phyloP scores from a whole-genome alignment of 2,329 filamentous ascomycete genomes.

The Thyridium curvatum region DNA sequence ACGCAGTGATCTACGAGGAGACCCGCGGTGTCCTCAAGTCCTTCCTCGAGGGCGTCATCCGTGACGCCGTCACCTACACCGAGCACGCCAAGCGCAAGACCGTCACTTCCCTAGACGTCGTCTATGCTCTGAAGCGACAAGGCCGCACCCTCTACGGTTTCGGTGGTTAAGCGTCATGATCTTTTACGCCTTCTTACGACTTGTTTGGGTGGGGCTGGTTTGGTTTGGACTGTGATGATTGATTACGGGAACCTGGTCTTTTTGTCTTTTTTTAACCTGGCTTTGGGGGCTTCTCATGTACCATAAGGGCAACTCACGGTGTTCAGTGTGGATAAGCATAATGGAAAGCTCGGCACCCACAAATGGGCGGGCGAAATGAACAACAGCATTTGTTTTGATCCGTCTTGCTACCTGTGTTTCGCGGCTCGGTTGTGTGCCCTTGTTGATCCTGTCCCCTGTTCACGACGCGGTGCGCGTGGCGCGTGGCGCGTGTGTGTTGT shows the following conservation, averaged over 20 bases:
- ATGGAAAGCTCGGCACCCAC: no score
- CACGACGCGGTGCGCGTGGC: no score
- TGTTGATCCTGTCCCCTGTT: no score
- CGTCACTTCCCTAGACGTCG: conserved; percentile 63
- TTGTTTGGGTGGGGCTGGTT: conserved; percentile 10
- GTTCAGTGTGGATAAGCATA: no score
- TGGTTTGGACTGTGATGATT: conserved; percentile 16
- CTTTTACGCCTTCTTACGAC: conserved; percentile 13
- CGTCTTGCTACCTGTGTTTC: no score
- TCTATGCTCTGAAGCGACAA: conserved; percentile 64
- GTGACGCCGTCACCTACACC: conserved; percentile 72
- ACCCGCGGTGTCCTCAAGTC: conserved; percentile 72
- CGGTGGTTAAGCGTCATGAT: conserved; percentile 60
- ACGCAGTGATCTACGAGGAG: conserved; percentile 75
- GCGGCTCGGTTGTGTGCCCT: no score
- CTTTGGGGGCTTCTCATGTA: neutral
- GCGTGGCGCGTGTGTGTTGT: no score
- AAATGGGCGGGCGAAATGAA: no score
- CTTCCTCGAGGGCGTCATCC: conserved; percentile 71
- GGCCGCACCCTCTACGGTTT: conserved; percentile 80
- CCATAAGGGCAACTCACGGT: no score
- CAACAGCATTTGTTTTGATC: no score
- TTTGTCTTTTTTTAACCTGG: conserved; percentile 13
- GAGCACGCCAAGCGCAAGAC: conserved; percentile 80
- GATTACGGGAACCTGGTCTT: conserved; percentile 13